Evolutionary conservation across 768 basidiomycete species (phyloP), one percentile per base, ranked within the genome.

Genomic region (Russula ochroleuca): DNA sequence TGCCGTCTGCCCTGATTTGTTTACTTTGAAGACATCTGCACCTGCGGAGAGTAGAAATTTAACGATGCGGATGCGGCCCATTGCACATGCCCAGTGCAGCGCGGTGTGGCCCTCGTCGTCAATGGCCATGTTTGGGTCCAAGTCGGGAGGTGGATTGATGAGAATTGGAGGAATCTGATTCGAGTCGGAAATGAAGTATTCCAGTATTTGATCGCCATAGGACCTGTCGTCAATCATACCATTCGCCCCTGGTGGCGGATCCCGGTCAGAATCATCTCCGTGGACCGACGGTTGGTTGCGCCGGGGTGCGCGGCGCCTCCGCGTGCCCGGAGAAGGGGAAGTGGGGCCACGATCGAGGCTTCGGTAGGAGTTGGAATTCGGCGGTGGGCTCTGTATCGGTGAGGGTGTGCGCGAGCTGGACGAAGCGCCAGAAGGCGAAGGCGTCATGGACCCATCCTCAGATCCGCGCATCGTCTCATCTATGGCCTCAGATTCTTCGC

Each of bases 21-120:
- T 99, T 67, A 95, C 94, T 68, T 90, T 88, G 80, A 96, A 99
- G 67, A 97, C 93, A 73, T 98, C 94, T 15, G 96, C 96, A 21
- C 95, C 94, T 3, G 95, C 91, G 0, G 92, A 89, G 47, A 99
- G 80, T 31, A 99, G 81, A 9, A 98, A 80, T 73, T 98, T 98
- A 70, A 98, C 94, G 65, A 98, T 89, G 38, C 96, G 87, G 60
- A 98, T 87, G 47, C 97, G 89, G 35, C 97, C 97, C 96, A 99
- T 98, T 13, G 97, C 97, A 70, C 93, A 95, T 4, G 95, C 96
- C 97, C 97, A 99, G 69, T 99, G 97, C 15, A 99, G 77, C 23
- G 97, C 86, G 0, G 95, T 97, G 73, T 99, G 97, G 0, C 93
- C 94, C 72, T 99, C 97, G 67, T 98, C 97, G 76, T 99, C 97